These are phyloP conservation scores for Phytophthora ohioensis DNA, from an alignment of 352 stramenopile species.

Conservation along the genomic window DNA sequence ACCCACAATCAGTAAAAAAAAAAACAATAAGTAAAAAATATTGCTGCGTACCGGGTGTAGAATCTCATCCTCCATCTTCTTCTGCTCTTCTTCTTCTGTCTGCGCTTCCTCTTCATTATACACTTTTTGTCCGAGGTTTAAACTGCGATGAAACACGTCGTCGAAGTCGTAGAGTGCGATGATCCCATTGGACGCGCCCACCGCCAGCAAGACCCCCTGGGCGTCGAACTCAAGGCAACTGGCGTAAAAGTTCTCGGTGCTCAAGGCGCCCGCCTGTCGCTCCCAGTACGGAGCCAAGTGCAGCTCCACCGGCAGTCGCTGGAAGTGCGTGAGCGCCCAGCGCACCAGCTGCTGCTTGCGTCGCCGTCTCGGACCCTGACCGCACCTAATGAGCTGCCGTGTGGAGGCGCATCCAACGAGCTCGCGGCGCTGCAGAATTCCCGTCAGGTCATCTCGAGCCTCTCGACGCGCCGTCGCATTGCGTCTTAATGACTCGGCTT, in stretches of 20 bases:
- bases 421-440: conserved; percentile 54
- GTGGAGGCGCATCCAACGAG: conserved; percentile 35
- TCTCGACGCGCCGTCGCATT: conserved; percentile 14
- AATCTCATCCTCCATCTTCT: conserved; percentile 17
- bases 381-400: conserved; percentile 7
- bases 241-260: conserved; percentile 51
- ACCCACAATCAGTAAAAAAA: conserved; percentile 1
- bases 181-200: conserved; percentile 70
- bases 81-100: conserved; percentile 8
- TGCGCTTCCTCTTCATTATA: neutral
- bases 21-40: conserved; percentile 1
- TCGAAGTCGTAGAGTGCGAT: conserved; percentile 86
- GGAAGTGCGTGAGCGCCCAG: conserved; percentile 63
- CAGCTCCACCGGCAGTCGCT: conserved; percentile 51
- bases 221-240: conserved; percentile 80
- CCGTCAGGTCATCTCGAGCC: conserved; percentile 39
- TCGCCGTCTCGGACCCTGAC: conserved; percentile 28
- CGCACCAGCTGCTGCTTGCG: conserved; percentile 63
- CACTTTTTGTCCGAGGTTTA: conserved; percentile 61
- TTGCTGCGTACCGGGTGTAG: conserved; percentile 46
- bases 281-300: conserved; percentile 56
- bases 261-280: conserved; percentile 41
- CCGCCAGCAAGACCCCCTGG: conserved; percentile 70
- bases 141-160: conserved; percentile 68
- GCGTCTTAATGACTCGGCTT: neutral